phyloP scores from a whole-genome alignment of 2,329 filamentous ascomycete genomes.

The Phialocephala subalpina region DNA sequence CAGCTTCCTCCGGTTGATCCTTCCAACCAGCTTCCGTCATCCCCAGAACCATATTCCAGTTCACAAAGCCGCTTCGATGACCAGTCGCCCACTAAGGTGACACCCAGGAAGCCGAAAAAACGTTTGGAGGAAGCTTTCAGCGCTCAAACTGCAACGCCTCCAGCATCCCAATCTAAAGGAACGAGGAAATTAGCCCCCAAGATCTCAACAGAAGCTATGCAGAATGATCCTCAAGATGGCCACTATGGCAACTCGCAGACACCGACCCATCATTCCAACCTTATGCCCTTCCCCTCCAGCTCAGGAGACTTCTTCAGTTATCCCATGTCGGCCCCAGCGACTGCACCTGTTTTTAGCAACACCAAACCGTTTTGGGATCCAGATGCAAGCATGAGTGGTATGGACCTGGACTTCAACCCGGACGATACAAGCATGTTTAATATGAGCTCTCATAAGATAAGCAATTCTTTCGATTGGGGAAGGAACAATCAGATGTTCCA shows the following conservation, averaged over 20 bases:
- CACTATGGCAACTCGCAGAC: constrained; percentile 38
- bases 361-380: constrained; percentile 64
- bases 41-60: constrained; percentile 52
- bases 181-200: constrained; percentile 61
- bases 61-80: constrained; percentile 39
- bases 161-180: constrained; percentile 63
- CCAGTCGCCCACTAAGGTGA: constrained; percentile 45
- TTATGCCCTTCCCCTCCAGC: constrained; percentile 56
- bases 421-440: constrained; percentile 44
- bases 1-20: constrained; percentile 67
- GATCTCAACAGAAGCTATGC: constrained; percentile 39
- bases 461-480: constrained; percentile 65
- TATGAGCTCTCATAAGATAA: constrained; percentile 51
- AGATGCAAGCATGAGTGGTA: constrained; percentile 57
- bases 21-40: constrained; percentile 64
- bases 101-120: constrained; percentile 49
- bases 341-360: constrained; percentile 53
- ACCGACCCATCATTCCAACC: constrained; percentile 53
- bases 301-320: constrained; percentile 66
- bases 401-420: constrained; percentile 66
- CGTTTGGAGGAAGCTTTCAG: constrained; percentile 42
- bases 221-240: constrained; percentile 40
- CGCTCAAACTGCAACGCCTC: constrained; percentile 65
- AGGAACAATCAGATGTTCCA: constrained; percentile 63
- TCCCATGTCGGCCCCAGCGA: constrained; percentile 65